Evolutionary conservation across 2,329 filamentous ascomycete species (phyloP), one percentile per base, ranked within the genome.

Genomic region (Aspergillus versicolor): DNA sequence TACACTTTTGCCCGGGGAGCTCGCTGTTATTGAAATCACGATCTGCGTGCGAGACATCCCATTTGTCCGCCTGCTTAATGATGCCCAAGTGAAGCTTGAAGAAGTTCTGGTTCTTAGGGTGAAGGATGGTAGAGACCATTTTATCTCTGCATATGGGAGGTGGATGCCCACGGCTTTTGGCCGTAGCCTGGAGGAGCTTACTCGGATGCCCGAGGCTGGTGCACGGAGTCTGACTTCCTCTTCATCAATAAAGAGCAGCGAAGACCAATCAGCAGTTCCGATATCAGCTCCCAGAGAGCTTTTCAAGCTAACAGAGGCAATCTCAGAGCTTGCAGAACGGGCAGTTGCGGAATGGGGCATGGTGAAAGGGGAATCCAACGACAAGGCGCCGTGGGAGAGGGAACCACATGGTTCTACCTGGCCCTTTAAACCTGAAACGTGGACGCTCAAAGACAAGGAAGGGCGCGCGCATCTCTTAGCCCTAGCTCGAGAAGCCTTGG

Each of bases 71-170:
- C 77, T 81, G 2, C 80, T 99, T 38, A 97, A 97, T 63, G 81
- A 88, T 53, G 85, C 84, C 15, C 79, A 81, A 2, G 71, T 79
- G 4, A 78, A 77, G 7, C 77, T 99, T 0, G 93, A 97, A 61
- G 92, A 97, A 62, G 87, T 99, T 3, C 79, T 99, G 7, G 88
- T 99, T 2, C 81, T 99, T 8, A 87, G 92, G 1, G 90, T 99
- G 5, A 82, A 86, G 11, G 85, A 88, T 52, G 95, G 95, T 0
- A 84, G 92, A 47, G 94, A 99, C 66, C 90, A 97, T 69, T 99
- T 99, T 70, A 85, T 99, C 40, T 88, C 92, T 0, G 80, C 96
- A 0, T 86, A 84, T 22, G 94, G 84, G 0, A 79, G 76, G 1
- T 99, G 94, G 93, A 78, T 88, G 3, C 89, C 89, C 8, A 91